Base-by-base conservation (phyloP, 306 rosid genomes). In the Trichosanthes truncata region DNA sequence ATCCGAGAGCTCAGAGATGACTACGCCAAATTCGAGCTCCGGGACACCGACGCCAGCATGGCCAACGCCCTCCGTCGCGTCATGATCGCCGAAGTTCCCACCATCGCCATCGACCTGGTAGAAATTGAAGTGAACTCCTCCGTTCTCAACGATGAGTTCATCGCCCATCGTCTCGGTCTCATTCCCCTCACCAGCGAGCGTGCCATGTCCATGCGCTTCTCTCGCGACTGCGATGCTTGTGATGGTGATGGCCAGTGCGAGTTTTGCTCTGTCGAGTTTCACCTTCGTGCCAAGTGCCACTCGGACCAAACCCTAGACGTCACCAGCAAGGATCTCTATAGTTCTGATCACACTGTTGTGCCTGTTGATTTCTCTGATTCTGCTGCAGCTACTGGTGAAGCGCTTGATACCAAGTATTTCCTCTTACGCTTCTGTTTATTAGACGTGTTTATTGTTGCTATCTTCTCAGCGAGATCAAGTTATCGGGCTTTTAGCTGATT, bases 201-300 rank as follows among this genome's bases (percentile, higher is more conserved):
- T 0, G 97, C 99, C 63, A 89, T 95, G 99, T 60, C 88, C 88
- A 95, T 95, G 99, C 93, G 99, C 56, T 91, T 95, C 91, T 95
- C 99, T 20, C 99, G 99, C 61, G 99, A 95, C 93, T 95, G 99
- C 67, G 99, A 93, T 68, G 96, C 97, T 20, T 95, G 99, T 20
- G 99, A 95, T 77, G 99, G 99, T 0, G 99, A 95, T 63, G 97
- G 97, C 29, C 99, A 95, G 86, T 95, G 99, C 75, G 97, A 91
- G 90, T 93, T 84, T 82, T 95, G 99, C 89, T 95, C 99, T 61
- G 99, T 95, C 10, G 97, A 95, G 93, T 93, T 95, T 26, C 92
- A 90, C n/a, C 96, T 95, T 36, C 85, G 91, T 68, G 96, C 90
- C 26, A 91, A 88, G 80, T 95, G 99, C 76, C 87, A 81, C 68